These are phyloP conservation scores for Digitaria exilis DNA, from an alignment of 202 grass and related monocot species.

Conservation along the genomic window DNA sequence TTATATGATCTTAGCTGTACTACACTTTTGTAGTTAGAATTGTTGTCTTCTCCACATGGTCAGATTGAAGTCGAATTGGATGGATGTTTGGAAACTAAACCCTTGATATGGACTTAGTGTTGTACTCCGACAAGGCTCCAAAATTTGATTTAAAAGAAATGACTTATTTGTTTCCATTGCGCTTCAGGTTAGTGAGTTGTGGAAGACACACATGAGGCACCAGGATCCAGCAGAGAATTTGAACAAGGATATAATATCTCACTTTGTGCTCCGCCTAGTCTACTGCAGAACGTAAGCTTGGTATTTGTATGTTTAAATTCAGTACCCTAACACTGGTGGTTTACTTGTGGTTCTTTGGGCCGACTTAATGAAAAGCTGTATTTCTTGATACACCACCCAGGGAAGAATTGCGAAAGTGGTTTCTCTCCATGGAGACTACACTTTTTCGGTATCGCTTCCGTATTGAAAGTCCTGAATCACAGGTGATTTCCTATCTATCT, in stretches of 20 bases:
- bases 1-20: background rate
- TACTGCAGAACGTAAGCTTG: conserved; percentile 92
- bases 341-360: too few relatives aligned
- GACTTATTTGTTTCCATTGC: background rate
- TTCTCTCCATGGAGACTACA: conserved; percentile 91
- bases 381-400: conserved; percentile 42
- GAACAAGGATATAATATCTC: conserved; percentile 97
- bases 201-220: conserved; percentile 84
- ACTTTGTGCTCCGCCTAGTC: conserved; percentile 93
- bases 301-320: background rate
- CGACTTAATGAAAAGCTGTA: conserved; percentile 25
- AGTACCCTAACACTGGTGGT: background rate
- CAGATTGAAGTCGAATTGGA: background rate
- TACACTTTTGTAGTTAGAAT: background rate
- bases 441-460: conserved; percentile 87
- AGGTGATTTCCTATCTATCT: conserved; percentile 57
- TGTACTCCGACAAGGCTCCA: background rate
- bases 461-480: conserved; percentile 73
- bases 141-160: background rate
- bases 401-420: conserved; percentile 95
- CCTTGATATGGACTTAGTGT: background rate
- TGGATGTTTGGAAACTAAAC: background rate
- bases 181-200: conserved; percentile 70
- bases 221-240: conserved; percentile 74
- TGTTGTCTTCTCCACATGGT: background rate